phyloP scores from a whole-genome alignment of 352 stramenopile genomes.

The Phytophthora hybrid region DNA sequence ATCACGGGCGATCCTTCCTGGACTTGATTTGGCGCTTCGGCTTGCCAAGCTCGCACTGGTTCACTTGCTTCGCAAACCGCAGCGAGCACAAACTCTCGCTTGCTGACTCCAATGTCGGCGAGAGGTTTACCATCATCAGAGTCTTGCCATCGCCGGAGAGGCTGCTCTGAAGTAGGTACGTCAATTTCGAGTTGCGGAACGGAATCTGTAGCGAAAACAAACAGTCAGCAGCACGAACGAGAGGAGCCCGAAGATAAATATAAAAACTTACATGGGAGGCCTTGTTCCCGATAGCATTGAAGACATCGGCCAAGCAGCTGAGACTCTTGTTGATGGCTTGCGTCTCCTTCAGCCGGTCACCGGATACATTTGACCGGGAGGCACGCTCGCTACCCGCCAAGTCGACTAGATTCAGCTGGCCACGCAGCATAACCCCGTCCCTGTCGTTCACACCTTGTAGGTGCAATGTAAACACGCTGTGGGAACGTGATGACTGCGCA shows the following conservation, averaged over 20 bases:
- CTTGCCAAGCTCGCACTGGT: conserved; percentile 97
- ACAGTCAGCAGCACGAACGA: neutral
- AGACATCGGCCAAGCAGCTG: conserved; percentile 98
- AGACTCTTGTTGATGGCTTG: conserved; percentile 99
- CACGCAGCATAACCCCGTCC: conserved; percentile 69
- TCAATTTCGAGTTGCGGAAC: conserved; percentile 99
- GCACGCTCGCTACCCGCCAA: conserved; percentile 84
- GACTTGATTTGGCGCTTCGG: conserved; percentile 92
- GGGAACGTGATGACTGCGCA: conserved; percentile 77
- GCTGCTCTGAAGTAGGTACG: conserved; percentile 98
- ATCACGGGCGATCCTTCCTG: conserved; percentile 57
- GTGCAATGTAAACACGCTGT: conserved; percentile 86
- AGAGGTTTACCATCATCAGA: conserved; percentile 99
- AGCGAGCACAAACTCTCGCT: conserved; percentile 98
- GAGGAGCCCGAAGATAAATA: neutral
- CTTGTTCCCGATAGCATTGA: conserved; percentile 97
- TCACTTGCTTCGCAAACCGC: conserved; percentile 96
- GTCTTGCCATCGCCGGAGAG: conserved; percentile 98
- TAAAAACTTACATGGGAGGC: conserved; percentile 90
- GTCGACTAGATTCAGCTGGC: conserved; percentile 83
- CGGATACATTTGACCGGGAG: conserved; percentile 88
- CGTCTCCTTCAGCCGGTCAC: conserved; percentile 95
- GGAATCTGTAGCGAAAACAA: conserved; percentile 72
- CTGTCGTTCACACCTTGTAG: conserved; percentile 87
- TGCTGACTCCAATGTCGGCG: conserved; percentile 94